These are phyloP conservation scores for Colletotrichum somersetense DNA, from an alignment of 2,329 filamentous ascomycete genomes.

Conservation along the genomic window DNA sequence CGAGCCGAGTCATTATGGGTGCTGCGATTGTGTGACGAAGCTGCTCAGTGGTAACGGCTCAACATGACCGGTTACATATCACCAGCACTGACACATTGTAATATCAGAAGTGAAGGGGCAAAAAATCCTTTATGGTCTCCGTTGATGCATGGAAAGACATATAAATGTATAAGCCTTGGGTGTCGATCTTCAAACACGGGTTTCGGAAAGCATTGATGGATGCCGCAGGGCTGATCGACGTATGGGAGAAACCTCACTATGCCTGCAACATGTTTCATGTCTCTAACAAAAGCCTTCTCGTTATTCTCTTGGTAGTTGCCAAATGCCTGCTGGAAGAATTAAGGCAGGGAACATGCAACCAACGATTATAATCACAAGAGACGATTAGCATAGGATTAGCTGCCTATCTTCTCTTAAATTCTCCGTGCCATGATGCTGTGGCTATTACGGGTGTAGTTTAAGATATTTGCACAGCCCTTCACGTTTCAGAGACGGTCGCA, in stretches of 20 bases:
- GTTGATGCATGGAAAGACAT: not conserved
- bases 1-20: too few relatives aligned
- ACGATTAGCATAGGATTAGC: not conserved
- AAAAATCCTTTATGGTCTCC: rapidly evolving
- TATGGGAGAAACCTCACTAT: not conserved
- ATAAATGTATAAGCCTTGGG: not conserved
- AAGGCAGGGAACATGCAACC: not conserved
- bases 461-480: not conserved
- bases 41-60: too few relatives aligned
- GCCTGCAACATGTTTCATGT: not conserved
- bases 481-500: not conserved
- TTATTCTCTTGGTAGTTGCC: not conserved
- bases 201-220: not conserved
- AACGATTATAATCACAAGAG: not conserved
- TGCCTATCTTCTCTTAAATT: not conserved
- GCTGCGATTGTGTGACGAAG: too few relatives aligned
- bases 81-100: not conserved
- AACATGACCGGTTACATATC: not conserved
- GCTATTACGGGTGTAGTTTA: not conserved
- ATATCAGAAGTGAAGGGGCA: not conserved
- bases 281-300: not conserved
- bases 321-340: not conserved
- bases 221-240: not conserved
- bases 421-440: not conserved
- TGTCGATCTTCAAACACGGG: not conserved